Evolutionary conservation across 2,329 filamentous ascomycete species (phyloP), one percentile per base, ranked within the genome.

Genomic region (Pseudogymnoascus sp.): DNA sequence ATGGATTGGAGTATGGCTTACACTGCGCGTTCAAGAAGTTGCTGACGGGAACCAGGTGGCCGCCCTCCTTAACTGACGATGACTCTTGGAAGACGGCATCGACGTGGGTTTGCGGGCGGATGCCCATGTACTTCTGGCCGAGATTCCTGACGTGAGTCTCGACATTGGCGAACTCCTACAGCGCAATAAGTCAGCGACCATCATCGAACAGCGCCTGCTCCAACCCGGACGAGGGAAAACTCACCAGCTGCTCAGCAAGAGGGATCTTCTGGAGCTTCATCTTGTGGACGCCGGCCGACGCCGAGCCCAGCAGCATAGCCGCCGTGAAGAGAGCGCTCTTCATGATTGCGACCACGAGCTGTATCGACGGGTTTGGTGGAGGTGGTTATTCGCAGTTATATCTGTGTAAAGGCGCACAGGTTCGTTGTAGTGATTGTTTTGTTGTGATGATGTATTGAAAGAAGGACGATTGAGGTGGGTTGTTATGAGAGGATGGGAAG

Each of bases 1-100:
- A 30, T 12, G 28, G 30, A 8, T 3, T 18, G 2, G n/a, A 20
- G 37, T 36, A 18, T 35, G 37, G 79, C 89, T 72, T 87, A 96
- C 92, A 99, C 79, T 99, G 94, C 63, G 94, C 94, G 73, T 99
- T 99, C 81, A 97, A 80, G 80, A 97, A 99, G 86, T 99, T 99
- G 78, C 86, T 90, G 70, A 99, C 87, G 62, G 93, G 90, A 41
- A 99, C 89, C 62, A 87, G 85, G 77, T 97, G 93, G 63, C 79
- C 78, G 62, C 84, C 82, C 66, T 77, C 80, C 66, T 89, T 82
- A 71, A 90, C 77, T 59, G 86, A 83, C 62, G 86, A 83, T 33
- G 47, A 6, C 69, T 89, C 84, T 74, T 86, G 87, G 82, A 96
- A 95, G 76, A 95, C 86, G 74, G 87, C 85, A 68, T 92, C 84